Percentiles rank a stretch among this genome's conserved stretches.
These are phyloP conservation scores for Diophrys appendiculata DNA, from an alignment of 73 alveolate species.

Conservation along the genomic window DNA sequence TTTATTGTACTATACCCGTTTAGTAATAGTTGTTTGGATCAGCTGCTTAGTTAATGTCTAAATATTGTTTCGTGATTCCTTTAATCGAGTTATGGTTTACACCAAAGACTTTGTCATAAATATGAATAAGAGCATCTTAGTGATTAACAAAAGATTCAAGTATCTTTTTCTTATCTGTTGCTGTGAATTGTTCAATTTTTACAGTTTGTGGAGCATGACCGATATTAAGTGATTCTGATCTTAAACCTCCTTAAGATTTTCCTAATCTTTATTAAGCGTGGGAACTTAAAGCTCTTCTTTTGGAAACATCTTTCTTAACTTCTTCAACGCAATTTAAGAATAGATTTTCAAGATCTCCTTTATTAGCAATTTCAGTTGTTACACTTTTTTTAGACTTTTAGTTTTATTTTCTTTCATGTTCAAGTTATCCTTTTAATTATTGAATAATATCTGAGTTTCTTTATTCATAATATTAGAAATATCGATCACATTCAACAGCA, in stretches of 20 bases:
- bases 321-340: conserved; percentile 8
- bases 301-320: conserved; percentile 8
- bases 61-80: background rate
- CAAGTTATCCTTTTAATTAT: background rate
- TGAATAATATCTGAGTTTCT: background rate
- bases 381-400: background rate
- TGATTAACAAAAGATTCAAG: background rate
- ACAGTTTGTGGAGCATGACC: background rate
- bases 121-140: background rate
- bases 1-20: background rate
- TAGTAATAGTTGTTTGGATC: background rate
- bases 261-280: background rate
- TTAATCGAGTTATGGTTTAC: background rate
- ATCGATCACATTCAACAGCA: background rate
- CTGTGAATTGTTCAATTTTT: background rate
- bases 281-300: background rate
- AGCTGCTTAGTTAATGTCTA: too few relatives aligned
- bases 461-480: background rate
- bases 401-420: background rate
- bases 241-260: background rate
- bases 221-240: background rate
- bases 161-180: conserved; percentile 5
- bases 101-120: background rate
- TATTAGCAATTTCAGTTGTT: background rate
- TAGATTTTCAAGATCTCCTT: conserved; percentile 7